Evolutionary conservation across 1,284 basidiomycete species (phyloP), one percentile per base, ranked within the genome.

Genomic region (Lentinula novae-zelandiae): DNA sequence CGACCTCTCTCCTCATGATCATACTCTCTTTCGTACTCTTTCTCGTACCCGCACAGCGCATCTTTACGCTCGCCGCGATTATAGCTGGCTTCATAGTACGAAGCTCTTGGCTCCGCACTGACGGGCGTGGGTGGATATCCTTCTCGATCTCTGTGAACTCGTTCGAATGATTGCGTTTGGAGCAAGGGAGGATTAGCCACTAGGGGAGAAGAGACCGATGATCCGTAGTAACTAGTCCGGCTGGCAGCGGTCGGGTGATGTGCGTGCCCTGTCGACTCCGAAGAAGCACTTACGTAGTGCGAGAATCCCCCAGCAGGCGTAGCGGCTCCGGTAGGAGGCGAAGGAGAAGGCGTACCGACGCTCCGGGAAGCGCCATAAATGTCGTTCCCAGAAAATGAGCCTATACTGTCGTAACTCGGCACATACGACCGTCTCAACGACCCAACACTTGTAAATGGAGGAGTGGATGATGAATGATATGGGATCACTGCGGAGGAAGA

Each of bases 301-400:
- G 81, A 78, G 70, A 85, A 87, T 44, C 52, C 57, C 9, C 27
- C 53, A 40, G 40, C 53, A 12, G 60, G 6, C 61, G 73, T 80
- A 69, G 82, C 72, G 59, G 71, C 75, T 50, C 75, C 73, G 17
- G 80, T 73, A 9, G 85, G 81, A 12, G 86, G 85, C 33, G 85
- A 84, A 10, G 86, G 85, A n/a, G 86, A 86, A 3, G 82, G 79
- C 3, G 80, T 80, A 65, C 78, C 69, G 62, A 73, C 71, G 50
- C 58, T 75, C 68, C 75, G 73, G 31, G 77, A 71, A 50, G 80
- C 79, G 40, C 79, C 72, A 70, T 85, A 87, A 53, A 78, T 74
- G 31, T 86, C 85, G 68, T 77, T 83, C 42, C 82, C 80, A 50
- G 81, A 66, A 57, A 80, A 83, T 2, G 82, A 79, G 27, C 53